phyloP scores from a whole-genome alignment of 2,329 filamentous ascomycete species.

The Didymella pinodella region DNA sequence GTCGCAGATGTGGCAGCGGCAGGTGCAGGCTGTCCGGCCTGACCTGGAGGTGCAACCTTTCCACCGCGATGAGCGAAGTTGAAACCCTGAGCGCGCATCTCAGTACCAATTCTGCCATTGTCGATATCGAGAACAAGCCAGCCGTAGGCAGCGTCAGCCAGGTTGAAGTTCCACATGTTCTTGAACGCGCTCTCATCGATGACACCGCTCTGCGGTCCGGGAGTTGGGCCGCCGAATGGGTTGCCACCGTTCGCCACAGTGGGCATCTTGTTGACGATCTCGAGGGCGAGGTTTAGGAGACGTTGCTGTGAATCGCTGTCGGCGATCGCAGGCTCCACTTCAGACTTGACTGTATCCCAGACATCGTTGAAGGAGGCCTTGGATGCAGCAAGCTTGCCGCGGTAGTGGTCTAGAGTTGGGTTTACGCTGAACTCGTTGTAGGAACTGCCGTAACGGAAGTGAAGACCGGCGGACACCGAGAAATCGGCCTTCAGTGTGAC shows the following conservation, averaged over 20 bases:
- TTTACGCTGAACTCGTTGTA: slow-evolving; percentile 99
- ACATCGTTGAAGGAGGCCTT: slow-evolving; percentile 99
- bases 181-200: slow-evolving; percentile 99
- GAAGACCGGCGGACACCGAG: slow-evolving; percentile 94
- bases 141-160: slow-evolving; percentile 96
- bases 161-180: slow-evolving; percentile 99
- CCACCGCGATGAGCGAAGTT: slow-evolving; percentile 96
- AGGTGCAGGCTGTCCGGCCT: slow-evolving; percentile 50
- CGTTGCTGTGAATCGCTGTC: slow-evolving; percentile 95
- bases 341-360: slow-evolving; percentile 97
- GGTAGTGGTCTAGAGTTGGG: slow-evolving; percentile 96
- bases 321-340: slow-evolving; percentile 92
- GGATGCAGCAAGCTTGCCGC: slow-evolving; percentile 95
- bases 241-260: slow-evolving; percentile 93
- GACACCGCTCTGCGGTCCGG: slow-evolving; percentile 78
- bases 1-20: slow-evolving; percentile 44
- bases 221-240: slow-evolving; percentile 87
- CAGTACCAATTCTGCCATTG: slow-evolving; percentile 92
- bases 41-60: slow-evolving; percentile 63
- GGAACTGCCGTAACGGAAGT: slow-evolving; percentile 98
- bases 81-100: slow-evolving; percentile 98
- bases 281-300: slow-evolving; percentile 86
- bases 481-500: slow-evolving; percentile 98
- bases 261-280: slow-evolving; percentile 98
- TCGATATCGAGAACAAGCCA: slow-evolving; percentile 96